Percentiles rank a stretch among this genome's conserved stretches.
Conservation (phyloP, 305 asterid species). For the Fraxinus greggii region DNA sequence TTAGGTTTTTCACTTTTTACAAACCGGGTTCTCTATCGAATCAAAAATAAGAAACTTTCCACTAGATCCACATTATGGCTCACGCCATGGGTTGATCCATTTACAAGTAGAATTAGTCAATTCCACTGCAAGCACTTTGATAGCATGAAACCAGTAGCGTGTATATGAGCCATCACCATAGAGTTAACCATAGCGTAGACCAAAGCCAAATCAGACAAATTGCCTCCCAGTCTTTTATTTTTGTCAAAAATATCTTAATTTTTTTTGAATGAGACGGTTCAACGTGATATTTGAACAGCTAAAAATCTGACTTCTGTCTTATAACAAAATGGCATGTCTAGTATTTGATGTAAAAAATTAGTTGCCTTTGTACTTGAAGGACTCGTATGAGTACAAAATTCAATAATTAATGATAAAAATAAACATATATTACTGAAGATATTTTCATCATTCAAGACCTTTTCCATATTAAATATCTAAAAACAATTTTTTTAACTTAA, state of each 20-base stretch:
- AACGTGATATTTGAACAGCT: neutral
- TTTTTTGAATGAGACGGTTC: neutral
- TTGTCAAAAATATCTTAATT: neutral
- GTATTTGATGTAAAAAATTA: neutral
- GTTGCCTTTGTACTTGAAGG: neutral
- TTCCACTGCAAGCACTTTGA: neutral
- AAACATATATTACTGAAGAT: neutral
- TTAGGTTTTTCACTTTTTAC: constrained; percentile 12
- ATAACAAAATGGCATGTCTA: neutral
- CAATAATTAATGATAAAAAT: neutral
- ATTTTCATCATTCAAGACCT: neutral
- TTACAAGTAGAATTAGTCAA: neutral
- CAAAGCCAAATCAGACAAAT: neutral
- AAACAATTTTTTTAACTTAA: neutral
- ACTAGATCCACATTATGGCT: neutral
- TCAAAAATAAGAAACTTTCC: neutral
- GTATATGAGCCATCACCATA: neutral
- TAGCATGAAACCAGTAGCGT: neutral
- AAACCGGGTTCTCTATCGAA: neutral
- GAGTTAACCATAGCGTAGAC: neutral
- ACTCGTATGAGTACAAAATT: neutral
- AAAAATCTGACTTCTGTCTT: neutral
- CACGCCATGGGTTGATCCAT: neutral
- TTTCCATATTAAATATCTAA: neutral
- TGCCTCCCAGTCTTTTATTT: neutral